phyloP scores from a whole-genome alignment of 768 basidiomycete species.

The Calocera viscosa region DNA sequence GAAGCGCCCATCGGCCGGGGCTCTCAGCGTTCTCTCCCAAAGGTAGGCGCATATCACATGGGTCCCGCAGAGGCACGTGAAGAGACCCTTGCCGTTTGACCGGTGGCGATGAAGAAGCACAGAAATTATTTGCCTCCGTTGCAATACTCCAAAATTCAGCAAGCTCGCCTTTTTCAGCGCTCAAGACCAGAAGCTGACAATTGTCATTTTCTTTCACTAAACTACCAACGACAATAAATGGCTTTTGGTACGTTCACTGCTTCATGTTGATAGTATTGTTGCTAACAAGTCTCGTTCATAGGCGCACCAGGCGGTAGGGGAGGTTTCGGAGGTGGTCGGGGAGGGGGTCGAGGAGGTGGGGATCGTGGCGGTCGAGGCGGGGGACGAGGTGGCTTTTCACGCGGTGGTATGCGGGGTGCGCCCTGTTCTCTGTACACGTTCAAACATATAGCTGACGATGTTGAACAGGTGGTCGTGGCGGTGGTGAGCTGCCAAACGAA shows the following conservation, averaged over 20 bases:
- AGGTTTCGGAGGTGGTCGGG: constrained; percentile 36
- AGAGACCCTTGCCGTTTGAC: neutral
- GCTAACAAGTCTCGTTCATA: constrained; percentile 17
- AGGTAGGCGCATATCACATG: too few species aligned
- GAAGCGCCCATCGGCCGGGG: too few species aligned
- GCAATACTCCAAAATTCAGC: neutral
- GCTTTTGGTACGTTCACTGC: constrained; percentile 27
- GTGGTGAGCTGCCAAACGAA: neutral
- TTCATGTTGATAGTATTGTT: neutral
- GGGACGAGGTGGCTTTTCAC: constrained; percentile 30
- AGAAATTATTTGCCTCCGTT: constrained; percentile 6
- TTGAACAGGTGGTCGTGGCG: neutral
- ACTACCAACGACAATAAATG: constrained; percentile 18
- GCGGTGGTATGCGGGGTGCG: constrained; percentile 21
- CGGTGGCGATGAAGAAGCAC: constrained; percentile 2
- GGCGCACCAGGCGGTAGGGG: constrained; percentile 65
- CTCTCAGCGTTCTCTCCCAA: too few species aligned
- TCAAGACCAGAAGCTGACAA: neutral
- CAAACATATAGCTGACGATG: too few species aligned
- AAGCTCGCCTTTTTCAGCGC: neutral
- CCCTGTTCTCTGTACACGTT: too few species aligned
- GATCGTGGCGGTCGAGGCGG: constrained; percentile 16
- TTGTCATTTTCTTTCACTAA: neutral
- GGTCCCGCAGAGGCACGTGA: constrained; percentile 3
- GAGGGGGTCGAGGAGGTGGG: constrained; percentile 10